phyloP scores from a whole-genome alignment of 352 stramenopile species.

The Phytophthora fragariaefolia region DNA sequence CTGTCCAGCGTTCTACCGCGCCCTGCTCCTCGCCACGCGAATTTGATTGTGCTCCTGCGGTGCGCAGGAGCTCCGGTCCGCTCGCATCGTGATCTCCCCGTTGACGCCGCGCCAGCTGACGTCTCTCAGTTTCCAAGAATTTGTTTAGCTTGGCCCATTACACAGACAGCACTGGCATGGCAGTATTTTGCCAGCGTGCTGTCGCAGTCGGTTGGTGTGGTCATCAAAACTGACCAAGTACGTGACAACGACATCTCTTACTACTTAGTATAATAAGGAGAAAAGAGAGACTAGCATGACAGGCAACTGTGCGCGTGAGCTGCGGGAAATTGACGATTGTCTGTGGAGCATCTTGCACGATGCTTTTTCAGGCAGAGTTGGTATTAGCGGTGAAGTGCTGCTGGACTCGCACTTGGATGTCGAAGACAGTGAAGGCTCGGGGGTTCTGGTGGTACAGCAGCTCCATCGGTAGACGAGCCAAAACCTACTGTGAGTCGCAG shows the following conservation, averaged over 20 bases:
- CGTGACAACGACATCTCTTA: neutral
- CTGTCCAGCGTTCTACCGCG: too few relatives aligned
- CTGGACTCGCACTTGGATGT: slow-evolving; percentile 7
- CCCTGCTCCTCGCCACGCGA: too few relatives aligned
- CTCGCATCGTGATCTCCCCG: too few relatives aligned
- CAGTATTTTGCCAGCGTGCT: slow-evolving; percentile 14
- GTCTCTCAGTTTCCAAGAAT: too few relatives aligned
- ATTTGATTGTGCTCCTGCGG: too few relatives aligned
- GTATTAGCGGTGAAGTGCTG: slow-evolving; percentile 10
- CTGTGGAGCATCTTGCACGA: slow-evolving; percentile 23
- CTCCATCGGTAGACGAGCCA: neutral
- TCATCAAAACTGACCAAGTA: slow-evolving; percentile 9
- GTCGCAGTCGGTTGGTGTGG: slow-evolving; percentile 5
- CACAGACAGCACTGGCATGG: too few relatives aligned
- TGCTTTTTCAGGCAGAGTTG: slow-evolving; percentile 3
- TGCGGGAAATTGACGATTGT: slow-evolving; percentile 63
- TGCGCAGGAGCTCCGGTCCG: too few relatives aligned
- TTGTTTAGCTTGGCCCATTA: too few relatives aligned
- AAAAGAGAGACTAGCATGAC: slow-evolving; percentile 64
- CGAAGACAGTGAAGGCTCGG: neutral
- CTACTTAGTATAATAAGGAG: neutral
- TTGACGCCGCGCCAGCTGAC: too few relatives aligned
- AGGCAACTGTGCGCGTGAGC: slow-evolving; percentile 64
- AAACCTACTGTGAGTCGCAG: neutral
- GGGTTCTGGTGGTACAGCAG: neutral